Conservation (phyloP, 2,329 filamentous ascomycete species). For the Dactylella cylindrospora region DNA sequence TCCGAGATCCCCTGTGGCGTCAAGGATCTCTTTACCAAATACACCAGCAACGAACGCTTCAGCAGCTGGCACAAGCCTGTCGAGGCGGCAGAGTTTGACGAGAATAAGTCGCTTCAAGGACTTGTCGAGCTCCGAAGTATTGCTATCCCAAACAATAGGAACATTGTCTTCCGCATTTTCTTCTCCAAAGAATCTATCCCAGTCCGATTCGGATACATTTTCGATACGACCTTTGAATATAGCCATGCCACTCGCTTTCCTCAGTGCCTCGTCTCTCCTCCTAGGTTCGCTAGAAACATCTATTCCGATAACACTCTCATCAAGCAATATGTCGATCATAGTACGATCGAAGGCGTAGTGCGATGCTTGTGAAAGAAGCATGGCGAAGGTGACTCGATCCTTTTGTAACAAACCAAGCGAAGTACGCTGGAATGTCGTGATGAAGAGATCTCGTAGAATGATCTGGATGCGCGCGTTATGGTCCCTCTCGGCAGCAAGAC, state of each 20-base stretch:
- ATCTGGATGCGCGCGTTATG: constrained; percentile 79
- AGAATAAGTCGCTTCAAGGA: constrained; percentile 81
- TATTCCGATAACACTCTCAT: constrained; percentile 70
- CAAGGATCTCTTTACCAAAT: constrained; percentile 79
- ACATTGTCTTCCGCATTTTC: constrained; percentile 84
- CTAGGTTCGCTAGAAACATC: constrained; percentile 73
- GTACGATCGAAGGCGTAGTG: constrained; percentile 93
- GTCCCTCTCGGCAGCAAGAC: constrained; percentile 68
- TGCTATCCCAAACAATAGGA: constrained; percentile 69
- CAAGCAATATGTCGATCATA: constrained; percentile 82
- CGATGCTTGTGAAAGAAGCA: constrained; percentile 93
- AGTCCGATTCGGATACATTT: constrained; percentile 63
- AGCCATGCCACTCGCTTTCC: constrained; percentile 67
- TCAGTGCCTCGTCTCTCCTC: constrained; percentile 68
- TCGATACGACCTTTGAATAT: constrained; percentile 73
- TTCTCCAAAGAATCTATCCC: constrained; percentile 80
- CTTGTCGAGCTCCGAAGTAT: constrained; percentile 65
- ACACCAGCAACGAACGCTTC: constrained; percentile 86
- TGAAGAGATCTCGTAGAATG: constrained; percentile 87
- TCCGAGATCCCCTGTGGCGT: constrained; percentile 80
- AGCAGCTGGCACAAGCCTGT: constrained; percentile 88
- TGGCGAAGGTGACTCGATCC: constrained; percentile 88
- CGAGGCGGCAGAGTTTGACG: constrained; percentile 91
- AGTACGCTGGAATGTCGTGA: constrained; percentile 93
- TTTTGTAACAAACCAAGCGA: constrained; percentile 88